phyloP scores from a whole-genome alignment of 129 eudicot genomes.

The Helianthus tuberosus region DNA sequence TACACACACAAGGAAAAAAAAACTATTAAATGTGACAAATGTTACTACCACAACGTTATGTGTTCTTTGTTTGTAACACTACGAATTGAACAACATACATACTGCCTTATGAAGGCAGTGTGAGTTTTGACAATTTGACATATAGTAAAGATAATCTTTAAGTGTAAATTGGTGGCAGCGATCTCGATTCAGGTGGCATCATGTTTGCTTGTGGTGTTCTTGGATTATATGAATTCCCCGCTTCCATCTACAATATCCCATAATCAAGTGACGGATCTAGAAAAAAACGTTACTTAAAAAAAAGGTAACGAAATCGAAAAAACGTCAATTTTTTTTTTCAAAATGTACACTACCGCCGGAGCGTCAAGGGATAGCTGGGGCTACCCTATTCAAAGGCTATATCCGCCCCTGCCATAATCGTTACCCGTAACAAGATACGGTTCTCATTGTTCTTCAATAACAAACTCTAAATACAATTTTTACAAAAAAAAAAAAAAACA shows the following conservation, averaged over 20 bases:
- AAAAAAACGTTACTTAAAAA: no score
- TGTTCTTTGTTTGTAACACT: background rate
- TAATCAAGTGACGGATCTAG: background rate
- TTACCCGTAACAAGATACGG: background rate
- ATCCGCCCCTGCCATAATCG: no score
- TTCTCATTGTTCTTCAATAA: background rate
- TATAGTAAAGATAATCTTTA: conserved; percentile 15
- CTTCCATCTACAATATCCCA: conserved; percentile 21
- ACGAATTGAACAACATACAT: background rate
- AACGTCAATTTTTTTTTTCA: no score
- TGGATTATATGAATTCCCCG: conserved; percentile 32
- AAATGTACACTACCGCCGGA: no score
- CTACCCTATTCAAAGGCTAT: no score
- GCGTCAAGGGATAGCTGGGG: no score
- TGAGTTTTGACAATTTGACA: background rate
- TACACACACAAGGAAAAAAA: background rate
- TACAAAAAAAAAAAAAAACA: background rate
- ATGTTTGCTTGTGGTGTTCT: conserved; percentile 35
- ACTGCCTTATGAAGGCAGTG: background rate
- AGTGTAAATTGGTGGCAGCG: conserved; percentile 25
- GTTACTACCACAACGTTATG: background rate
- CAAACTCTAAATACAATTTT: background rate
- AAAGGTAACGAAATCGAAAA: no score
- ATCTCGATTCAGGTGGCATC: conserved; percentile 23
- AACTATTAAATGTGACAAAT: background rate